These are phyloP conservation scores for Candida dubliniensis DNA, from an alignment of 1,139 yeast species.

Conservation along the genomic window DNA sequence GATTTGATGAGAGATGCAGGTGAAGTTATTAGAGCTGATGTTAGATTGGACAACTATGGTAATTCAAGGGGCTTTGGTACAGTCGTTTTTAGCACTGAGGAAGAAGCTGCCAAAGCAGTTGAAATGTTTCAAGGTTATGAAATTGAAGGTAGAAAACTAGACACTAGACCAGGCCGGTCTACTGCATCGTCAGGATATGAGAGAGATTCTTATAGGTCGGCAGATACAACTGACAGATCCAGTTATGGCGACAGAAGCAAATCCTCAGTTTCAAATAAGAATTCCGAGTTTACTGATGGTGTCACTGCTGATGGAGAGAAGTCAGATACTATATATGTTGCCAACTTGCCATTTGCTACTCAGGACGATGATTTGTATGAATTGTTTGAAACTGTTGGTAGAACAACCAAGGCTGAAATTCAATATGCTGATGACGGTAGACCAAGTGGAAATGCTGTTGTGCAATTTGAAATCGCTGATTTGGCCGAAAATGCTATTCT, in stretches of 20 bases:
- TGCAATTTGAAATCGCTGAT: constrained; percentile 67
- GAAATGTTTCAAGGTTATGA: constrained; percentile 65
- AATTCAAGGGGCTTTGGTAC: constrained; percentile 87
- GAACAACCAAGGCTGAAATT: constrained; percentile 75
- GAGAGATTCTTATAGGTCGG: constrained; percentile 6
- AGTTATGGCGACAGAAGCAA: constrained; percentile 2
- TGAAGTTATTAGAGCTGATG: constrained; percentile 76
- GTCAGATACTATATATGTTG: constrained; percentile 64
- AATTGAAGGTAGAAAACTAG: constrained; percentile 67
- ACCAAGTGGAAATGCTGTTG: constrained; percentile 83
- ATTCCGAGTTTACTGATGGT: constrained; percentile 61
- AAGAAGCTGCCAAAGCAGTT: constrained; percentile 63
- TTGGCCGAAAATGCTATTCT: constrained; percentile 74
- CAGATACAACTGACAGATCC: constrained; percentile 1
- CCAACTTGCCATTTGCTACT: constrained; percentile 87
- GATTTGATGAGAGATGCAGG: constrained; percentile 82
- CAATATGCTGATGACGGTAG: constrained; percentile 63
- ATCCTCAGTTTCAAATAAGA: constrained; percentile 19
- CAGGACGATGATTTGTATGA: constrained; percentile 82
- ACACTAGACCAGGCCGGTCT: constrained; percentile 61
- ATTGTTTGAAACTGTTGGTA: constrained; percentile 82
- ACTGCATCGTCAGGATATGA: constrained; percentile 4
- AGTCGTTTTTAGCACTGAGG: constrained; percentile 58
- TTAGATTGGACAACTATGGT: constrained; percentile 66
- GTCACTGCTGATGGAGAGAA: constrained; percentile 67